Evolutionary conservation across 331 rosid species (phyloP).

Genomic region (Quercus lobata): DNA sequence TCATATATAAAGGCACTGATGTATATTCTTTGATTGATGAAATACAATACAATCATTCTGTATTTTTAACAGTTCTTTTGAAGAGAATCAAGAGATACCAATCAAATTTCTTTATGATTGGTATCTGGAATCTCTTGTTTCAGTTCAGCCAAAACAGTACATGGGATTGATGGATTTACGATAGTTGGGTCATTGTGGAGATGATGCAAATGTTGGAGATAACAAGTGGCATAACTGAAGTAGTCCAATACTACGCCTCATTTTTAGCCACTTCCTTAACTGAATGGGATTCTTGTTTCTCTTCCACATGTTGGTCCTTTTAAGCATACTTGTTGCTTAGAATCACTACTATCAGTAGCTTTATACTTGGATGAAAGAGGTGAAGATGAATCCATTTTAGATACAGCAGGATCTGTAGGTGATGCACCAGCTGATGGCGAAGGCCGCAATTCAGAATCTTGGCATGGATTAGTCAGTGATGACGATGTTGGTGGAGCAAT

Average conservation of each 20-base stretch:
- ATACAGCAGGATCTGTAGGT: conserved; percentile 5
- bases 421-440: conserved; percentile 3
- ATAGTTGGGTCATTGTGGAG: neutral
- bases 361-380: conserved; percentile 17
- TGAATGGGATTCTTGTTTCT: conserved; percentile 1
- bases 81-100: neutral
- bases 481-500: conserved; percentile 26
- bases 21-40: no score
- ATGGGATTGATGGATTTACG: neutral
- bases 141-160: neutral
- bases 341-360: conserved; percentile 11
- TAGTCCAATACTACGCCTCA: neutral
- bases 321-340: neutral
- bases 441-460: conserved; percentile 17
- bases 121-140: neutral
- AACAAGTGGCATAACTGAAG: neutral
- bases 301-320: conserved; percentile 21
- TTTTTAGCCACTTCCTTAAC: conserved; percentile 5
- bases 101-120: neutral
- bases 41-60: no score
- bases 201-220: neutral
- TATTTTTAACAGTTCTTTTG: no score
- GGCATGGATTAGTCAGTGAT: conserved; percentile 9
- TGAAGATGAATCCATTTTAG: conserved; percentile 17
- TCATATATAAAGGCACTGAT: no score